These are phyloP conservation scores for Xerocomus minutiporus DNA, from an alignment of 1,284 basidiomycete species.

Conservation along the genomic window DNA sequence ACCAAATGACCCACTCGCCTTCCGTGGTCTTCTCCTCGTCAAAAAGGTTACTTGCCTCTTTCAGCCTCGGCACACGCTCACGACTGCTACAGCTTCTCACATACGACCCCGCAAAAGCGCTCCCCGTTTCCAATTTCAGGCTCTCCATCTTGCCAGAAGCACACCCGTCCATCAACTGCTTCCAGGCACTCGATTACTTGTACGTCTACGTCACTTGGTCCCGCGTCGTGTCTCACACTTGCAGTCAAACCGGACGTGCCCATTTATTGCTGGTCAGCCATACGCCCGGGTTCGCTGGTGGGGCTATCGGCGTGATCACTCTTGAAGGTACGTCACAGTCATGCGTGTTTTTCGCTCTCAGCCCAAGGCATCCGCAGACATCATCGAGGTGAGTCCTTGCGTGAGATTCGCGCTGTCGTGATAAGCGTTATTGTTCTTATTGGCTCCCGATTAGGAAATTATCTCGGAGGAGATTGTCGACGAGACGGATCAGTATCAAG, in stretches of 20 bases:
- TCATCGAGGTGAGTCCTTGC: constrained; percentile 53
- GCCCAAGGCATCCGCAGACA: constrained; percentile 35
- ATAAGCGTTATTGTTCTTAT: not conserved
- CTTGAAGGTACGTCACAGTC: constrained; percentile 54
- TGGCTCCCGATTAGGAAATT: constrained; percentile 51
- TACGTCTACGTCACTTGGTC: constrained; percentile 32
- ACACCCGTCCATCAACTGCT: constrained; percentile 78
- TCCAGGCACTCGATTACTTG: constrained; percentile 86
- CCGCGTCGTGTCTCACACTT: constrained; percentile 31
- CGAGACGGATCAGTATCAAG: constrained; percentile 84
- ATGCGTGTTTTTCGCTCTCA: not conserved
- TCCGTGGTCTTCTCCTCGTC: constrained; percentile 83
- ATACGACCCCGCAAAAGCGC: constrained; percentile 82
- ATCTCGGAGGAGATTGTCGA: constrained; percentile 87
- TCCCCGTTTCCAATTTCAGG: constrained; percentile 70
- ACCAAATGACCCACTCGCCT: constrained; percentile 68
- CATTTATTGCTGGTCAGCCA: constrained; percentile 86
- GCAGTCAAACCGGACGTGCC: constrained; percentile 92
- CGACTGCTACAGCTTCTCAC: constrained; percentile 55
- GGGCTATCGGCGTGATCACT: constrained; percentile 79
- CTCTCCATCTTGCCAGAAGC: constrained; percentile 91
- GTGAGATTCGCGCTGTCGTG: not conserved
- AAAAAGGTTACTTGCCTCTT: constrained; percentile 55
- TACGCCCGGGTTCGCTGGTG: constrained; percentile 76
- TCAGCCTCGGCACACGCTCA: not conserved